A percentile compares a stretch with the other conserved stretches of the same genome.
Conservation (phyloP, 805 yeast species). For the Trichomonascus vanleenenianus region DNA sequence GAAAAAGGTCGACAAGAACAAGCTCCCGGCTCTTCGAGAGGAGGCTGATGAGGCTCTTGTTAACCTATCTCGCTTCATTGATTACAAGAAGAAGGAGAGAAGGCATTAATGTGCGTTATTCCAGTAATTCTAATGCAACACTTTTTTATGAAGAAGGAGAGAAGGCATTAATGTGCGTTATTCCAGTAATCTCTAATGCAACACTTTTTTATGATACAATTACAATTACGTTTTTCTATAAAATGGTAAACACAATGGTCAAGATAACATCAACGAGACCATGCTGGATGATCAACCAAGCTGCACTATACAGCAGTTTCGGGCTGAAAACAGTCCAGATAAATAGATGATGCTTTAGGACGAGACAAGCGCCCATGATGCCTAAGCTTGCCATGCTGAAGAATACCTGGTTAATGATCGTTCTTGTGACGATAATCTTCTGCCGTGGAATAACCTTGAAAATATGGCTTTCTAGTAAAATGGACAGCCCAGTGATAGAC, state of each 20-base stretch:
- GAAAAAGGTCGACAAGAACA: slow-evolving; percentile 62
- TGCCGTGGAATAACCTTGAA: slow-evolving; percentile 16
- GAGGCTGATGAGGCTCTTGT: slow-evolving; percentile 58
- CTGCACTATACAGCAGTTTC: slow-evolving; percentile 68
- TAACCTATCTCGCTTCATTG: slow-evolving; percentile 68
- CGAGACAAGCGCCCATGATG: slow-evolving; percentile 60
- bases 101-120: too few species aligned
- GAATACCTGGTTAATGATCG: slow-evolving; percentile 36
- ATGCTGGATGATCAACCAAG: slow-evolving; percentile 47
- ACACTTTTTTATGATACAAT: too few species aligned
- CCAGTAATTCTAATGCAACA: too few species aligned
- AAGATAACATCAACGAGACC: slow-evolving; percentile 15
- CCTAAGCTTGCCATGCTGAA: slow-evolving; percentile 53
- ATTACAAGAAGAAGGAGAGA: slow-evolving; percentile 54
- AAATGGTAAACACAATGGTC: slow-evolving; percentile 1
- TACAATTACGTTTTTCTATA: slow-evolving; percentile 1
- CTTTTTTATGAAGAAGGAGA: slow-evolving; percentile 34
- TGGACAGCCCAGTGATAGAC: slow-evolving; percentile 35
- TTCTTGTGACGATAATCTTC: slow-evolving; percentile 3
- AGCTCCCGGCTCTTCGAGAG: slow-evolving; percentile 46
- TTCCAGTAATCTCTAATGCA: too few species aligned
- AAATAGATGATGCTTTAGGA: slow-evolving; percentile 76
- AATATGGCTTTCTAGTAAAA: slow-evolving; percentile 3
- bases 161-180: slow-evolving; percentile 4
- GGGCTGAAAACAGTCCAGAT: slow-evolving; percentile 99